These are phyloP conservation scores for Hondaea fermentalgiana DNA, from an alignment of 108 stramenopile species.

Conservation along the genomic window DNA sequence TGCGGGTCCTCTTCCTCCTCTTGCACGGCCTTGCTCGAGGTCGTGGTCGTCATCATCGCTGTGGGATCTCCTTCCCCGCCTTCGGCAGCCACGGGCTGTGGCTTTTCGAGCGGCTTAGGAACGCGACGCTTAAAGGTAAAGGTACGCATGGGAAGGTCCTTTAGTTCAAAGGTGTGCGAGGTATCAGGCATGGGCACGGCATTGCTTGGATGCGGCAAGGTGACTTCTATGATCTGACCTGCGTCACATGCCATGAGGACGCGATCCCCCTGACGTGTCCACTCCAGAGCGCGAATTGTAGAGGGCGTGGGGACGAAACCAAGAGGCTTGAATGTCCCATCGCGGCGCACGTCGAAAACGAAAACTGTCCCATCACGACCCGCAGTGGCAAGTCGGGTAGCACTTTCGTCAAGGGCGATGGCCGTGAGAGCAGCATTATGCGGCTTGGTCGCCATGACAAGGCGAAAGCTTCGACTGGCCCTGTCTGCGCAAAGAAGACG, in stretches of 20 bases:
- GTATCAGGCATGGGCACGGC: not conserved
- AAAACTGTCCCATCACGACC: conserved; percentile 46
- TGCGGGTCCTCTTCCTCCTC: conserved; percentile 3
- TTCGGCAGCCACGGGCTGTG: not conserved
- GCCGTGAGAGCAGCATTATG: conserved; percentile 36
- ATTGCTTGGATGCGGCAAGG: not conserved
- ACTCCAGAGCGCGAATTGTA: conserved; percentile 13
- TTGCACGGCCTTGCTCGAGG: not conserved
- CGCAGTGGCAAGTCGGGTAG: conserved; percentile 37
- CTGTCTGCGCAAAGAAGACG: conserved; percentile 26
- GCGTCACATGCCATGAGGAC: not conserved
- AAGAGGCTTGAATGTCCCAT: conserved; percentile 9
- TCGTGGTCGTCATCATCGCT: not conserved
- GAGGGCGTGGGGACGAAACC: conserved; percentile 29
- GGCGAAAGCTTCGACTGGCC: not conserved
- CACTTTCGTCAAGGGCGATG: conserved; percentile 31
- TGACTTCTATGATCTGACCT: not conserved
- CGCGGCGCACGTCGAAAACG: conserved; percentile 27
- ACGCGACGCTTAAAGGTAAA: not conserved
- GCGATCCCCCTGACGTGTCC: not conserved
- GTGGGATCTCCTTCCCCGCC: not conserved
- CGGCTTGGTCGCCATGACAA: conserved; percentile 40
- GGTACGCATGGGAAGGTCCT: not conserved
- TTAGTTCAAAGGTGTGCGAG: not conserved
- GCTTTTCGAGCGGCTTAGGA: not conserved